These are phyloP conservation scores for Hygrophila difformis DNA, from an alignment of 257 asterid genomes.

Conservation along the genomic window DNA sequence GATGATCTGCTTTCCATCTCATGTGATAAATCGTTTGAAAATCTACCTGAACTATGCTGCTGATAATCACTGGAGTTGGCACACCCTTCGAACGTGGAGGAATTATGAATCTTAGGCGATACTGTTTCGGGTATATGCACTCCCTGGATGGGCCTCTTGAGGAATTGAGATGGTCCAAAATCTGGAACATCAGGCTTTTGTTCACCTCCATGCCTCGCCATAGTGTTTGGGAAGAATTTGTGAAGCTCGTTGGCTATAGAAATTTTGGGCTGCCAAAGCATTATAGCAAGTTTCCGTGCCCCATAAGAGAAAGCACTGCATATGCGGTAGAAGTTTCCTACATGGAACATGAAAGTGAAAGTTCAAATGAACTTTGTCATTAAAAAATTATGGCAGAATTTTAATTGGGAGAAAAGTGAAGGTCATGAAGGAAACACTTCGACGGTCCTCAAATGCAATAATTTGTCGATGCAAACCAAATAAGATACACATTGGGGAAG, in stretches of 20 bases:
- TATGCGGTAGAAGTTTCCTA: conserved; percentile 78
- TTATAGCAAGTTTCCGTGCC: conserved; percentile 54
- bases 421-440: too few species aligned
- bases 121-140: conserved; percentile 17
- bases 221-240: conserved; percentile 57
- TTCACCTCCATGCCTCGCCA: conserved; percentile 58
- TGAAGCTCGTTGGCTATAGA: conserved; percentile 44
- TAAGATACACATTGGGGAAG: neutral
- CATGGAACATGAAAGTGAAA: conserved; percentile 3
- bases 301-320: conserved; percentile 85
- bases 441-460: neutral
- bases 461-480: neutral
- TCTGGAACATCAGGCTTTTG: conserved; percentile 47
- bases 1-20: conserved; percentile 4
- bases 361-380: neutral
- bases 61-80: conserved; percentile 11
- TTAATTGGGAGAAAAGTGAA: neutral
- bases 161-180: conserved; percentile 13
- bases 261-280: conserved; percentile 44
- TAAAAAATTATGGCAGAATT: neutral
- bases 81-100: neutral
- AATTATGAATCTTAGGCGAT: conserved; percentile 18
- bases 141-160: conserved; percentile 18
- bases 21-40: conserved; percentile 5
- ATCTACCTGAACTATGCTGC: conserved; percentile 8